phyloP scores from a whole-genome alignment of 495 filamentous ascomycete genomes.

The Neurospora tetraspora region DNA sequence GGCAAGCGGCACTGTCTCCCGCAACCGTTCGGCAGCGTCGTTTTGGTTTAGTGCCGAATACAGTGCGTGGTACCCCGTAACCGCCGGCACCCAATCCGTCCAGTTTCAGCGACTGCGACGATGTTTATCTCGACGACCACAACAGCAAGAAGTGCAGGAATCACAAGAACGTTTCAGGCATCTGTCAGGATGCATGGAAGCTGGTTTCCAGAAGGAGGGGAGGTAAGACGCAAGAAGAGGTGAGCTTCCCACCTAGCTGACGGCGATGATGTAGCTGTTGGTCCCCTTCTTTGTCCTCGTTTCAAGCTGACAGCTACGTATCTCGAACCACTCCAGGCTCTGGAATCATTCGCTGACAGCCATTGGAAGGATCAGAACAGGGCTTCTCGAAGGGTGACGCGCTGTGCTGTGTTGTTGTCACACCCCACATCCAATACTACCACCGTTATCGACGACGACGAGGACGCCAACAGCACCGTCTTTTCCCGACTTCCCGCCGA shows the following conservation, averaged over 20 bases:
- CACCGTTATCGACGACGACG: not conserved
- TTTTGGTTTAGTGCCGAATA: not conserved
- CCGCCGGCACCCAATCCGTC: not conserved
- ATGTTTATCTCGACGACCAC: not conserved
- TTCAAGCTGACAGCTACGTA: not conserved
- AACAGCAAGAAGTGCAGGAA: not conserved
- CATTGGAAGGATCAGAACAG: not conserved
- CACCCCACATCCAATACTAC: not conserved
- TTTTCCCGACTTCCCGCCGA: not conserved
- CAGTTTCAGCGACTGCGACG: not conserved
- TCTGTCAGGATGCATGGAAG: not conserved
- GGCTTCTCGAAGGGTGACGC: not conserved
- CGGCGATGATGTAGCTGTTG: not conserved
- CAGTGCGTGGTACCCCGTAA: not conserved
- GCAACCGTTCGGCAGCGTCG: not conserved
- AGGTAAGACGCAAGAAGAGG: not conserved
- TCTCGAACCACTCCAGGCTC: not conserved
- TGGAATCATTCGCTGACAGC: not conserved
- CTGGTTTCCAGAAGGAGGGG: not conserved
- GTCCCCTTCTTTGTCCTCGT: not conserved
- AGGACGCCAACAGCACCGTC: not conserved
- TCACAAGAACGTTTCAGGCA: not conserved
- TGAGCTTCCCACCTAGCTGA: not conserved
- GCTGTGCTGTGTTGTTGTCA: not conserved
- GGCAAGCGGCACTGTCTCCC: not conserved